Percentiles rank a stretch among this genome's conserved stretches.
phyloP scores from a whole-genome alignment of 495 filamentous ascomycete species.

The Hypoxylon trugodes region DNA sequence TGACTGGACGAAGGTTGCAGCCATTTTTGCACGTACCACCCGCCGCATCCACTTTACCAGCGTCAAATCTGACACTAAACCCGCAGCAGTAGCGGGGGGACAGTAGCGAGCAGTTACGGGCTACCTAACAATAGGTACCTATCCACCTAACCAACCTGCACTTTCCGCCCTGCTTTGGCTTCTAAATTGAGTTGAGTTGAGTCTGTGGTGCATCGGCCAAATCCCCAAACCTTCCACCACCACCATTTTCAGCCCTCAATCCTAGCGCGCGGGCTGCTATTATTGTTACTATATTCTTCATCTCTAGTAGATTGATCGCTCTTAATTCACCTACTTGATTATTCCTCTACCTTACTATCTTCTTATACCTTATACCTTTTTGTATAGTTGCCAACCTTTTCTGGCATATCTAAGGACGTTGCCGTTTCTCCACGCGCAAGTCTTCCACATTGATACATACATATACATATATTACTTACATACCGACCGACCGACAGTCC shows the following conservation, averaged over 20 bases:
- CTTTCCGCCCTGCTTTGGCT: constrained; percentile 22
- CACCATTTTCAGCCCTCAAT: constrained; percentile 36
- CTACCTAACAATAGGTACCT: background rate
- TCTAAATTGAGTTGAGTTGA: background rate
- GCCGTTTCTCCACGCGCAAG: constrained; percentile 15
- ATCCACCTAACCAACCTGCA: constrained; percentile 5
- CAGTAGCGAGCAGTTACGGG: too few relatives aligned
- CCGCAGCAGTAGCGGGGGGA: too few relatives aligned
- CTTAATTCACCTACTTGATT: background rate
- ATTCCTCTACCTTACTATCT: background rate
- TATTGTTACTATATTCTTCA: constrained; percentile 15
- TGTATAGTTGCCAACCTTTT: constrained; percentile 6
- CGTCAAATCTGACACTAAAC: constrained; percentile 27
- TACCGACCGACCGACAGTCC: constrained; percentile 3
- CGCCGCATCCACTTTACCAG: constrained; percentile 2
- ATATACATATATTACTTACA: constrained; percentile 8
- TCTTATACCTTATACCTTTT: constrained; percentile 5
- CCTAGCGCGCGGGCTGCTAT: constrained; percentile 8
- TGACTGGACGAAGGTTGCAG: constrained; percentile 29
- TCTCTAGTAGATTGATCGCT: background rate
- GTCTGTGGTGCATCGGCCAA: constrained; percentile 17
- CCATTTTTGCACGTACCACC: constrained; percentile 33
- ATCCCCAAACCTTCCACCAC: constrained; percentile 20
- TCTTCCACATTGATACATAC: constrained; percentile 21
- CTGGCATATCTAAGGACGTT: background rate